Percentiles rank a stretch among this genome's conserved stretches.
phyloP scores from a whole-genome alignment of 352 stramenopile genomes.

The Phytophthora chlamydospora region DNA sequence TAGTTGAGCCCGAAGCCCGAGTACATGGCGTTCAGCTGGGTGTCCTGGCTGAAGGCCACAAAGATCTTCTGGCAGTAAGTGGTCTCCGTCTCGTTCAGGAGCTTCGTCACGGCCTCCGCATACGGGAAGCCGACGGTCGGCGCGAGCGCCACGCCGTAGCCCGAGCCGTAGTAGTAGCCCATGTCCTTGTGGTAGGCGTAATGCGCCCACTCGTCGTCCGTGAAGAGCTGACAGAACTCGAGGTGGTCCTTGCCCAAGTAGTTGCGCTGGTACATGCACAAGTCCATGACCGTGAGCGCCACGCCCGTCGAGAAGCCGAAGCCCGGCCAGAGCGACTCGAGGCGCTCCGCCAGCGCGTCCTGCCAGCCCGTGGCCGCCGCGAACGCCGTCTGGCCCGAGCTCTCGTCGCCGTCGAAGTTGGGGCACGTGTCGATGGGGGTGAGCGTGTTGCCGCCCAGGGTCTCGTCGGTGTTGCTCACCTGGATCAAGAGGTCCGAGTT shows the following conservation, averaged over 20 bases:
- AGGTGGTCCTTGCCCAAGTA: conserved; percentile 44
- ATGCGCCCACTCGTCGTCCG: conserved; percentile 57
- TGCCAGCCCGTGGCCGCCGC: conserved; percentile 34
- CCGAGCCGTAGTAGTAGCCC: conserved; percentile 63
- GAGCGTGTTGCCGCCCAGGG: conserved; percentile 52
- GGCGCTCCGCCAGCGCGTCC: conserved; percentile 30
- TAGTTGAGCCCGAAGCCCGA: conserved; percentile 51
- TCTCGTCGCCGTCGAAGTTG: conserved; percentile 40
- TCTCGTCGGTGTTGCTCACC: conserved; percentile 47
- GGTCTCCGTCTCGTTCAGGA: conserved; percentile 49
- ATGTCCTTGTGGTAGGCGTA: conserved; percentile 64
- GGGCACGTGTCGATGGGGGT: conserved; percentile 60
- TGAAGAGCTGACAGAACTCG: conserved; percentile 57
- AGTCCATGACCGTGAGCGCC: conserved; percentile 52
- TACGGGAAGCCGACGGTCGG: conserved; percentile 53
- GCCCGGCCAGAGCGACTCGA: conserved; percentile 46
- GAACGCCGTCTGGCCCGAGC: conserved; percentile 38
- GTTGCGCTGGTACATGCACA: conserved; percentile 67
- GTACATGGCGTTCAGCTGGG: conserved; percentile 56
- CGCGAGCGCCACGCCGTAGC: conserved; percentile 49
- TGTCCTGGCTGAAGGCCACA: conserved; percentile 60
- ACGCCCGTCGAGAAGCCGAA: conserved; percentile 47
- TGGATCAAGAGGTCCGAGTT: conserved; percentile 36
- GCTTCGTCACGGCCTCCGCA: conserved; percentile 44
- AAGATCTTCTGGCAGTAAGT: conserved; percentile 62